Base-by-base conservation (phyloP, 1,284 basidiomycete species). In the Ceratobasidium sp. region DNA sequence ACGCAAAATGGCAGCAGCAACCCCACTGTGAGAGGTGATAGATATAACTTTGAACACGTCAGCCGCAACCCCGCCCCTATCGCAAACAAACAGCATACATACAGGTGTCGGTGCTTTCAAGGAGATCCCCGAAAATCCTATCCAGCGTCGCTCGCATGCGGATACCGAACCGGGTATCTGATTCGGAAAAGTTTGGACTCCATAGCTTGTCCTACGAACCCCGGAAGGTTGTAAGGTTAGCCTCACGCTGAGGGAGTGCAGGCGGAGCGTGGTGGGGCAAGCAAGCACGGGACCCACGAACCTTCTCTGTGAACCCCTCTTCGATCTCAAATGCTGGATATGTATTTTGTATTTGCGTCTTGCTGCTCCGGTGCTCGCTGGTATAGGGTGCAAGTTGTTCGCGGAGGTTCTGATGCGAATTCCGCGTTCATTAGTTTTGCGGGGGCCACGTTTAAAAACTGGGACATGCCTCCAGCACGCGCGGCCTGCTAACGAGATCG, bases 381-480 rank as follows among this genome's bases (percentile, higher is more conserved):
- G 90, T 92, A 78, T 93, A 91, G 0, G 87, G 84, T 0, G 91
- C 91, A 68, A 88, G 87, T 74, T 86, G 84, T 81, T 94, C 92
- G 19, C 92, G 86, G 41, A 87, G 85, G 76, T 89, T 85, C 90
- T 91, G 72, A 34, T 48, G 24, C 39, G 29, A n/a, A 59, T n/a
- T 27, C 46, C 29, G 74, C 11, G n/a, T n/a, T 29, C 29, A 27
- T 58, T 34, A 58, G 56, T 58, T 37, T 34, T 58, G 56, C 34
- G 34, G 34, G 14, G 34, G 24, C 16, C 34, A 37, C 27, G 58
- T 37, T 14, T 43, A 56, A 13, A 22, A 2, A 48, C 1, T 22
- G 76, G 76, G 58, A 78, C 81, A 58, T 77, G 89, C 90, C 84
- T 90, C 89, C 13, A 87, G 77, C 39, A 90, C 82, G 7, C 83